Percentiles rank a stretch among this genome's conserved stretches.
These are phyloP conservation scores for Echinosophora koreensis DNA, from an alignment of 306 rosid genomes.

Conservation along the genomic window DNA sequence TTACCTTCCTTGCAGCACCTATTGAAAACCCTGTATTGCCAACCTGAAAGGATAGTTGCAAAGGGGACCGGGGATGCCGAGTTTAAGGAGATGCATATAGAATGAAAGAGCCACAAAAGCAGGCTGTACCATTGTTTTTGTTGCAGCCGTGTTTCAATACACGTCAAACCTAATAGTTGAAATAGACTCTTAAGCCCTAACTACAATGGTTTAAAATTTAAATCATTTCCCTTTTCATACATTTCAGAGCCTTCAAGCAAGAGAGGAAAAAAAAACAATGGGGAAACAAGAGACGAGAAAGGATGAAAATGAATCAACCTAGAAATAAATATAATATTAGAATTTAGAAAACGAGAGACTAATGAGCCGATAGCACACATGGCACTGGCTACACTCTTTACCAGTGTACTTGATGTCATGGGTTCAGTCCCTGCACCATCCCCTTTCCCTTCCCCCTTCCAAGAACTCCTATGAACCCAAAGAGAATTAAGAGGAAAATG, in stretches of 20 bases:
- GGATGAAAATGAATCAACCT: not conserved
- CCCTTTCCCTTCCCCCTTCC: conserved; percentile 18
- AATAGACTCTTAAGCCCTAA: conserved; percentile 25
- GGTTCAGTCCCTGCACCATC: conserved; percentile 42
- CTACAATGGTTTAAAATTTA: conserved; percentile 27
- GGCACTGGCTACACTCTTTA: conserved; percentile 25
- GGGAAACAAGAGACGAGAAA: not conserved
- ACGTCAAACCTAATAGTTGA: conserved; percentile 26
- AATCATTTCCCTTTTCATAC: conserved; percentile 39
- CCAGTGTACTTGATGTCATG: conserved; percentile 38
- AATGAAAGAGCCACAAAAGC: conserved; percentile 38
- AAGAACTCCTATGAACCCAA: conserved; percentile 34
- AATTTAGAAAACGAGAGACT: conserved; percentile 27
- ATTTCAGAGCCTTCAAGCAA: conserved; percentile 38
- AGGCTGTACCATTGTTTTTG: conserved; percentile 40
- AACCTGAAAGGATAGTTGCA: conserved; percentile 60
- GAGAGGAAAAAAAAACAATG: not conserved
- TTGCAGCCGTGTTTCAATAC: conserved; percentile 40
- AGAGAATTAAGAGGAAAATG: conserved; percentile 19
- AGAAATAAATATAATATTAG: not conserved
- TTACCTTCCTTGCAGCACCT: conserved; percentile 76
- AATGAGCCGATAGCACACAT: conserved; percentile 6
- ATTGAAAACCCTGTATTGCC: conserved; percentile 82
- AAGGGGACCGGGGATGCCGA: conserved; percentile 26
- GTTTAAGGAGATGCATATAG: conserved; percentile 39